Evolutionary conservation across 371 early-diverging fungal species (phyloP).

Genomic region (Mortierella sp.): DNA sequence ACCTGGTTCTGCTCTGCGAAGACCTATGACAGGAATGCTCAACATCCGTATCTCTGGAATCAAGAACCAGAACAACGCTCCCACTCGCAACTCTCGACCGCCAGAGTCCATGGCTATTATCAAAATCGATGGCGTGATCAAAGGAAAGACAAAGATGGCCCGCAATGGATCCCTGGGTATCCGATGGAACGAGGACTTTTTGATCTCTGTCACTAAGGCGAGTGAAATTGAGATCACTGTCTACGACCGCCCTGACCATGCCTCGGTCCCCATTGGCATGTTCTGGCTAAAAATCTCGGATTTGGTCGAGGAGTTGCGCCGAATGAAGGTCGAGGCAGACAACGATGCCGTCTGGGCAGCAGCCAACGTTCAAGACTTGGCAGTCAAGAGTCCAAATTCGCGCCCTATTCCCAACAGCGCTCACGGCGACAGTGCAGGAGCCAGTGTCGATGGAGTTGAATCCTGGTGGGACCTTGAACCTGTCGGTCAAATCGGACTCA

Average conservation of each 20-base stretch:
- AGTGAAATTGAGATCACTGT: constrained; percentile 90
- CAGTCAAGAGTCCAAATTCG: constrained; percentile 27
- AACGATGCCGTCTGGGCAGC: constrained; percentile 67
- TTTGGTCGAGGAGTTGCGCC: constrained; percentile 79
- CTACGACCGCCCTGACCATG: constrained; percentile 75
- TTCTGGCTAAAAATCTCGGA: constrained; percentile 85
- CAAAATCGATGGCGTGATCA: constrained; percentile 83
- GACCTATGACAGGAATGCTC: constrained; percentile 79
- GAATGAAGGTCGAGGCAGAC: constrained; percentile 71
- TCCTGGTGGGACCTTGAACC: constrained; percentile 93
- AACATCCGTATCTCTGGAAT: constrained; percentile 76
- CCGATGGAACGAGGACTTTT: constrained; percentile 88
- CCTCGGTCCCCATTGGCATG: constrained; percentile 77
- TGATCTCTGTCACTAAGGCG: constrained; percentile 84
- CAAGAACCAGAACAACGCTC: constrained; percentile 74
- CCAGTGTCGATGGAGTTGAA: constrained; percentile 67
- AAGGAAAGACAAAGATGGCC: constrained; percentile 66
- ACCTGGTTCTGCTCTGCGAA: constrained; percentile 66
- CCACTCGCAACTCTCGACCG: constrained; percentile 67
- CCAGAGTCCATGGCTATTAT: constrained; percentile 80
- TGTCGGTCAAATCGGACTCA: constrained; percentile 84
- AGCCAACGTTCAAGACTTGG: constrained; percentile 52
- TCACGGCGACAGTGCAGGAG: constrained; percentile 11
- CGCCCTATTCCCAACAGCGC: constrained; percentile 18
- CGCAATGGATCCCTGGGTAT: constrained; percentile 54